phyloP scores from a whole-genome alignment of 2,329 filamentous ascomycete species.

The Pseudocercospora fuligena region DNA sequence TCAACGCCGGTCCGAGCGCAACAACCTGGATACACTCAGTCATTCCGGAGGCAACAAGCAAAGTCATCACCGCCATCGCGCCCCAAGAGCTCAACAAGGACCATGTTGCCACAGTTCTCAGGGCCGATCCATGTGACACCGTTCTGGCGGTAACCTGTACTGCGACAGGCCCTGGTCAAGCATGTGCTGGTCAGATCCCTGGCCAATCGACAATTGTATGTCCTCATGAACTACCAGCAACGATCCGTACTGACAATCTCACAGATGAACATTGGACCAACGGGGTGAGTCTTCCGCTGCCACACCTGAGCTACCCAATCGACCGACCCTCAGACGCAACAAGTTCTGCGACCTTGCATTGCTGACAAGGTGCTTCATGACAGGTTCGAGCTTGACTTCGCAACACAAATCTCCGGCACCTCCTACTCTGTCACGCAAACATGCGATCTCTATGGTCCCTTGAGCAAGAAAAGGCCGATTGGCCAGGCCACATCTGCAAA shows the following conservation, averaged over 20 bases:
- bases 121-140: constrained; percentile 24
- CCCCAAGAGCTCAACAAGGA: not conserved
- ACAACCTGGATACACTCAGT: not conserved
- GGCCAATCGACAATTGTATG: not conserved
- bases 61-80: not conserved
- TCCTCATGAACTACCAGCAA: not conserved
- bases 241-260: not conserved
- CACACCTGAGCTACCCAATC: not conserved
- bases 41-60: not conserved
- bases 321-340: not conserved
- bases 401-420: constrained; percentile 11
- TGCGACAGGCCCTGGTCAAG: not conserved
- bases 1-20: not conserved
- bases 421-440: constrained; percentile 3
- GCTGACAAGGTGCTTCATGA: not conserved
- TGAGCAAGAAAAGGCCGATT: not conserved
- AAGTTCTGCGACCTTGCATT: not conserved
- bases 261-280: constrained; percentile 13
- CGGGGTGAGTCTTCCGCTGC: not conserved
- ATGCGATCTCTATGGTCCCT: constrained; percentile 16
- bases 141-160: constrained; percentile 23
- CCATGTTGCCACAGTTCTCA: constrained; percentile 20
- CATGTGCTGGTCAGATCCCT: not conserved
- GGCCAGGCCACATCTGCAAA: not conserved
- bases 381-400: constrained; percentile 15